Percentiles rank a stretch among this genome's conserved stretches.
phyloP scores from a whole-genome alignment of 345 rosid species.

The Salix suchowensis region DNA sequence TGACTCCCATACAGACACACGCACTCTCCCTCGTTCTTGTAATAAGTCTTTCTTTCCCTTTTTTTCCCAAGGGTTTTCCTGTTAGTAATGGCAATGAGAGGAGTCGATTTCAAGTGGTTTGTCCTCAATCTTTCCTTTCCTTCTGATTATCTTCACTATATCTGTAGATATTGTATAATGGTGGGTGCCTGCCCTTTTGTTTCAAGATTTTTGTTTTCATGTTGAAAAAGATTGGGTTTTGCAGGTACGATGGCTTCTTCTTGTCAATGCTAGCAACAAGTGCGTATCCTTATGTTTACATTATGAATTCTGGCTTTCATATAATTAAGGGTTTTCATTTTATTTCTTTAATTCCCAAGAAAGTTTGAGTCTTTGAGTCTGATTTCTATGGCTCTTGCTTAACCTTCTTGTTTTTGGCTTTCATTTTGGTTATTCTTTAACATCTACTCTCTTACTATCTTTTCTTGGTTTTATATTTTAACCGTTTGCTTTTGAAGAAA shows the following conservation, averaged over 20 bases:
- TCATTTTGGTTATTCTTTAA: background rate
- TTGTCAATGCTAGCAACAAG: conserved; percentile 98
- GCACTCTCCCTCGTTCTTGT: background rate
- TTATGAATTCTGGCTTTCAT: background rate
- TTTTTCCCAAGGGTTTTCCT: background rate
- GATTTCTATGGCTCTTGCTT: background rate
- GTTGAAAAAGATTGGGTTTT: conserved; percentile 9
- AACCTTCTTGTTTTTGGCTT: background rate
- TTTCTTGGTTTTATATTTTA: background rate
- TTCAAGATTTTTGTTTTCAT: background rate
- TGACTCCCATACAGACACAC: background rate
- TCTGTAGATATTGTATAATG: background rate
- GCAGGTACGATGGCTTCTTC: conserved; percentile 99
- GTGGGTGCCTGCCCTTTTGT: background rate
- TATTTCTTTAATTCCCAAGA: background rate
- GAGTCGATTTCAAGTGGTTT: conserved; percentile 95
- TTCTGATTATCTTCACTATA: background rate
- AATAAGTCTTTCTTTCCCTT: background rate
- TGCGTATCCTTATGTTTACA: conserved; percentile 65
- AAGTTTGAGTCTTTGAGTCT: background rate
- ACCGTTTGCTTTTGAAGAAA: background rate
- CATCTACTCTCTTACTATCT: background rate
- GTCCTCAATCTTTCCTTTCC: conserved; percentile 21
- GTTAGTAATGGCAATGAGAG: conserved; percentile 65
- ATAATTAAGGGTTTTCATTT: background rate